Evolutionary conservation across 345 rosid genomes (phyloP).

Genomic region (Alliaria petiolata): DNA sequence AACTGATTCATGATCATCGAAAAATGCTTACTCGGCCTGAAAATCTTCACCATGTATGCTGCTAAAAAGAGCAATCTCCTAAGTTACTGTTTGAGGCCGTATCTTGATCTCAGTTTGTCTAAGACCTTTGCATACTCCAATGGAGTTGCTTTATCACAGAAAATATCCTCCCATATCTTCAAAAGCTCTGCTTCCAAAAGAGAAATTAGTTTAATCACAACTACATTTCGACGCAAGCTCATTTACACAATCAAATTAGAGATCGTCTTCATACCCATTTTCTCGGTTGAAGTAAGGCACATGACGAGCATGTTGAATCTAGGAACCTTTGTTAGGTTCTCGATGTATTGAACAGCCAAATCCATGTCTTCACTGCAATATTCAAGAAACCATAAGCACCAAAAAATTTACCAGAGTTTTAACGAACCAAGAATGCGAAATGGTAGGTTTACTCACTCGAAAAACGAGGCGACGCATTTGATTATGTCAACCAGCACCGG

Average conservation of each 20-base stretch:
- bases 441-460: constrained; percentile 42
- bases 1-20: not conserved
- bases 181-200: constrained; percentile 55
- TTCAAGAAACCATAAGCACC: constrained; percentile 6
- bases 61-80: not conserved
- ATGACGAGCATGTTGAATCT: constrained; percentile 75
- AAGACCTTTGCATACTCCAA: constrained; percentile 59
- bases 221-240: not conserved
- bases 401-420: not conserved
- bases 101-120: constrained; percentile 45
- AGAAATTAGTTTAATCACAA: not conserved
- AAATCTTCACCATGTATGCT: constrained; percentile 13
- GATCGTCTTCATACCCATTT: constrained; percentile 45
- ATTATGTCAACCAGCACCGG: constrained; percentile 67
- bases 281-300: constrained; percentile 74
- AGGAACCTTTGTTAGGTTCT: constrained; percentile 72
- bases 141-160: constrained; percentile 58
- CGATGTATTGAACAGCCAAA: constrained; percentile 68
- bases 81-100: constrained; percentile 43
- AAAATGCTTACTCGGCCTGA: not conserved
- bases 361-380: constrained; percentile 61
- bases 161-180: constrained; percentile 68
- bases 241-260: not conserved
- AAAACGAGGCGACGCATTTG: constrained; percentile 65
- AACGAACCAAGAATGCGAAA: not conserved